phyloP scores from a whole-genome alignment of 768 basidiomycete species.

The Russula abietina region DNA sequence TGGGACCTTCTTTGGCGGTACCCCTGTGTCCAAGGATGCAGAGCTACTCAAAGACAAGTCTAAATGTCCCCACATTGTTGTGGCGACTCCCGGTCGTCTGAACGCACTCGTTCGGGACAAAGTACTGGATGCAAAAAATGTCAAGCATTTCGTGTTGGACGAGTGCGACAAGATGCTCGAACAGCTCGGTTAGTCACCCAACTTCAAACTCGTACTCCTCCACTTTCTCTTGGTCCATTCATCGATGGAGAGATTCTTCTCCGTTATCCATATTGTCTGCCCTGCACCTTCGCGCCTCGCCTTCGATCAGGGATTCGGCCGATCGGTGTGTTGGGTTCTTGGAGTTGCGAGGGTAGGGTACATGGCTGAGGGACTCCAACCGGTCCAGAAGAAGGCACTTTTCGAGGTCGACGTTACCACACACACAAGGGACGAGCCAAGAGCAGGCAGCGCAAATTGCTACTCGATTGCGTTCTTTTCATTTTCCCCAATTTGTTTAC shows the following conservation, averaged over 20 bases:
- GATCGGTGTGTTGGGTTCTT: conserved; percentile 22
- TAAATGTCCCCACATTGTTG: conserved; percentile 98
- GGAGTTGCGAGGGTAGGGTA: conserved; percentile 14
- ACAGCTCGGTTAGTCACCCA: conserved; percentile 99
- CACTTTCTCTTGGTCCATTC: conserved; percentile 27
- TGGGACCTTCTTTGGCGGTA: conserved; percentile 96
- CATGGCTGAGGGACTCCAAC: conserved; percentile 12
- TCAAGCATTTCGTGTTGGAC: conserved; percentile 99
- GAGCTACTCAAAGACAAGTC: conserved; percentile 91
- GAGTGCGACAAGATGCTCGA: conserved; percentile 99
- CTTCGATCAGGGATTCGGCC: conserved; percentile 25
- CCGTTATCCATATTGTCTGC: conserved; percentile 46
- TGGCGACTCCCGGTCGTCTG: conserved; percentile 95
- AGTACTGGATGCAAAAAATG: conserved; percentile 87
- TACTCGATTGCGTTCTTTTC: conserved; percentile 21
- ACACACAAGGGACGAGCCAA: conserved; percentile 13
- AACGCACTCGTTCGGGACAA: conserved; percentile 96
- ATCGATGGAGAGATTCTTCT: conserved; percentile 35
- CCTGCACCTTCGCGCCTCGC: conserved; percentile 25
- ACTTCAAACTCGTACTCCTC: conserved; percentile 56
- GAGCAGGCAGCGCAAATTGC: conserved; percentile 15
- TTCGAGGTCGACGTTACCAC: conserved; percentile 20
- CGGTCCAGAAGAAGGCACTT: conserved; percentile 17
- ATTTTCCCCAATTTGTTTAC: conserved; percentile 37
- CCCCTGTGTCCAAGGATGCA: conserved; percentile 87